phyloP scores from a whole-genome alignment of 257 asterid species.

The Salvia miltiorrhiza region DNA sequence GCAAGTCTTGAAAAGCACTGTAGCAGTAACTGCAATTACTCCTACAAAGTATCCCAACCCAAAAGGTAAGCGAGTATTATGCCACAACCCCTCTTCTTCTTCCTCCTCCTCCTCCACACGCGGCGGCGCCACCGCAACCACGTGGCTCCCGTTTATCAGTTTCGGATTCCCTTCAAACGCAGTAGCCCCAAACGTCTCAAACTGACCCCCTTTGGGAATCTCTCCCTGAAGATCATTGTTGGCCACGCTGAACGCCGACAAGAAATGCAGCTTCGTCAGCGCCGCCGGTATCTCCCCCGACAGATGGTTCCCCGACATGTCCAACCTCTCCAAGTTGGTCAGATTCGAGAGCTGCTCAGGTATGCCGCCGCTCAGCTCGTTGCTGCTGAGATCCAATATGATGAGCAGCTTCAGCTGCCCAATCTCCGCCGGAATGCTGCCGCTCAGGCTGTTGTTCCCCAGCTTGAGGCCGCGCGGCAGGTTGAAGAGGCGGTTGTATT shows the following conservation, averaged over 20 bases:
- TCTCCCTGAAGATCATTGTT: slow-evolving; percentile 47
- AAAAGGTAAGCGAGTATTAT: slow-evolving; percentile 14
- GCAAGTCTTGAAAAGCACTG: slow-evolving; percentile 14
- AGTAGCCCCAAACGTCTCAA: slow-evolving; percentile 35
- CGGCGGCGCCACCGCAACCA: not conserved
- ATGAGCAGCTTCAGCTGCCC: slow-evolving; percentile 41
- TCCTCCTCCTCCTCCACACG: not conserved
- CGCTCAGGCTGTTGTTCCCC: slow-evolving; percentile 41
- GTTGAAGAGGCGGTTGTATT: slow-evolving; percentile 46
- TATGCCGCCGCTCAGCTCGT: slow-evolving; percentile 43
- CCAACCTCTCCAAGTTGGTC: slow-evolving; percentile 36
- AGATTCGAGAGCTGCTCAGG: slow-evolving; percentile 41
- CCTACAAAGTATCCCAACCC: slow-evolving; percentile 44
- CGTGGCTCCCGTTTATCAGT: slow-evolving; percentile 25
- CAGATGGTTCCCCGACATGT: slow-evolving; percentile 41
- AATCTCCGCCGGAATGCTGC: slow-evolving; percentile 43
- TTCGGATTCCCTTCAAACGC: slow-evolving; percentile 47
- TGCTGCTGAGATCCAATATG: slow-evolving; percentile 35
- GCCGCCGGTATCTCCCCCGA: slow-evolving; percentile 45
- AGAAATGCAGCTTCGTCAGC: slow-evolving; percentile 36
- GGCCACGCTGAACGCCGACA: slow-evolving; percentile 51
- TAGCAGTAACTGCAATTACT: slow-evolving; percentile 3
- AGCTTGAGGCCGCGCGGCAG: slow-evolving; percentile 42
- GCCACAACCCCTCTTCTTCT: not conserved
- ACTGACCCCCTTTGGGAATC: slow-evolving; percentile 49